phyloP scores from a whole-genome alignment of 2,329 filamentous ascomycete species.

The Paraconiothyrium sp. region DNA sequence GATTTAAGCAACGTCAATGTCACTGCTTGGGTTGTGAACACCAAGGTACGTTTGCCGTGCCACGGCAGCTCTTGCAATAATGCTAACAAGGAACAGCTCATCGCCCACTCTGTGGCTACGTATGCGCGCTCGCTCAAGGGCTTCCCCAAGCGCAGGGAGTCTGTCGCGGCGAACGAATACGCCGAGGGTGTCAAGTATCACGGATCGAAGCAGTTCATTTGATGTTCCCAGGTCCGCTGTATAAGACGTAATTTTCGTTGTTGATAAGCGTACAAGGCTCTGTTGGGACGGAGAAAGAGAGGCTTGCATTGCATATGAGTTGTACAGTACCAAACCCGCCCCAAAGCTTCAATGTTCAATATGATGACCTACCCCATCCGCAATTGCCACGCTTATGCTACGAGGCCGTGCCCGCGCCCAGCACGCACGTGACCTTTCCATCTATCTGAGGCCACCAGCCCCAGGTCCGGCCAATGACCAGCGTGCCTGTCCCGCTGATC shows the following conservation, averaged over 20 bases:
- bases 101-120: slow-evolving; percentile 49
- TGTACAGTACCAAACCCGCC: too few relatives aligned
- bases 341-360: too few relatives aligned
- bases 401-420: too few relatives aligned
- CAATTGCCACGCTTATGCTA: too few relatives aligned
- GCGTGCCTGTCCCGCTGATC: not conserved
- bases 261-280: not conserved
- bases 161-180: slow-evolving; percentile 31
- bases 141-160: slow-evolving; percentile 43
- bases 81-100: slow-evolving; percentile 37
- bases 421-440: not conserved
- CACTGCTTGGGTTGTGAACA: slow-evolving; percentile 51
- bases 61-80: not conserved
- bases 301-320: too few relatives aligned
- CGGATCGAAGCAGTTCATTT: slow-evolving; percentile 45
- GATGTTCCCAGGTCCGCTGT: slow-evolving; percentile 16
- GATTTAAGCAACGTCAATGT: slow-evolving; percentile 50
- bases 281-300: not conserved
- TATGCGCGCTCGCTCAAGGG: slow-evolving; percentile 47
- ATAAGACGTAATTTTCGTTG: not conserved
- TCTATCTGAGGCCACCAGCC: slow-evolving; percentile 1
- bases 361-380: too few relatives aligned
- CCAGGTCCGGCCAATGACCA: slow-evolving; percentile 3
- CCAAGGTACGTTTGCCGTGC: slow-evolving; percentile 37
- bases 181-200: slow-evolving; percentile 40